Evolutionary conservation across 305 asterid genomes (phyloP).

Genomic region (Rubia peregrina): DNA sequence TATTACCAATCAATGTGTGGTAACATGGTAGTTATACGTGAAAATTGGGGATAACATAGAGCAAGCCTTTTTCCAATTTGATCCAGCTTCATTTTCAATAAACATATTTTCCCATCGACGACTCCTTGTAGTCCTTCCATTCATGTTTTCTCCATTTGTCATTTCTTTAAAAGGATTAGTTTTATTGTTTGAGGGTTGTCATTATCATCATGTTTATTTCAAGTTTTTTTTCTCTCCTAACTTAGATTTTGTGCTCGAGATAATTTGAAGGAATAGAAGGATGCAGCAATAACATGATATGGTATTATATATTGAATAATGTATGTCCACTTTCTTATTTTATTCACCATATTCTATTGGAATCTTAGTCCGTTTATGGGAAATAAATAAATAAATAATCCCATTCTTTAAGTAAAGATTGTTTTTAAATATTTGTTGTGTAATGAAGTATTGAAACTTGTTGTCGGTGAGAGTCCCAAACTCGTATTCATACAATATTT

Average conservation of each 20-base stretch:
- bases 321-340: constrained; percentile 17
- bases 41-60: constrained; percentile 92
- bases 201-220: constrained; percentile 48
- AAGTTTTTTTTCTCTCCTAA: constrained; percentile 45
- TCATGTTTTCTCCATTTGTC: constrained; percentile 41
- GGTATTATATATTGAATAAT: constrained; percentile 29
- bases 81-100: constrained; percentile 88
- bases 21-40: constrained; percentile 31
- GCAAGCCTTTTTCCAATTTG: constrained; percentile 88
- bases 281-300: constrained; percentile 30
- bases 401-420: too few species aligned
- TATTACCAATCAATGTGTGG: constrained; percentile 54
- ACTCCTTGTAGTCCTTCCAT: constrained; percentile 31
- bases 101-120: constrained; percentile 26
- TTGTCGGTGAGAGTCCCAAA: too few species aligned
- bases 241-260: constrained; percentile 40
- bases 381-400: too few species aligned
- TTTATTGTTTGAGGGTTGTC: constrained; percentile 45
- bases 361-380: too few species aligned
- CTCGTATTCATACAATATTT: too few species aligned
- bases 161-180: constrained; percentile 25
- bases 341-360: too few species aligned
- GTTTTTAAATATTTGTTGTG: too few species aligned
- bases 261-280: constrained; percentile 22
- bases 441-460: too few species aligned